These are phyloP conservation scores for Keithomyces neogunnii DNA, from an alignment of 2,329 filamentous ascomycete species.

Conservation along the genomic window DNA sequence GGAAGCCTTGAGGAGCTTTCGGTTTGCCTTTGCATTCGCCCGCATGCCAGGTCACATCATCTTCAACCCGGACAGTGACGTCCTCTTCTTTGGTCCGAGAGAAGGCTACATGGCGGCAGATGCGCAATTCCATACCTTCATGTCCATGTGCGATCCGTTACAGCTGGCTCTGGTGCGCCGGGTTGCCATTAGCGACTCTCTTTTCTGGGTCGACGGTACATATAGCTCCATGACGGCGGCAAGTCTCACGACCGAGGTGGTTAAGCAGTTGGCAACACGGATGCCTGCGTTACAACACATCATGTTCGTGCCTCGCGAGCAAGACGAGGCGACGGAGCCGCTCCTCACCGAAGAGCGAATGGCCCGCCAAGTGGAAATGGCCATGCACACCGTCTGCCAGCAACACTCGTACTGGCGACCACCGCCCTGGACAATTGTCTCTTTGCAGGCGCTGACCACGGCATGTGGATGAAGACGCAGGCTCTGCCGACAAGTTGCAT, in stretches of 20 bases:
- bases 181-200: conserved; percentile 36
- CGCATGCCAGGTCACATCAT: conserved; percentile 31
- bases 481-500: background rate
- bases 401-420: conserved; percentile 22
- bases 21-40: conserved; percentile 32
- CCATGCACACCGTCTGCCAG: conserved; percentile 23
- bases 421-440: conserved; percentile 29
- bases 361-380: conserved; percentile 26
- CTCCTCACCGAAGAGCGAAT: conserved; percentile 25
- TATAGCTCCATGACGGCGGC: conserved; percentile 31
- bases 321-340: conserved; percentile 22
- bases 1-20: conserved; percentile 33
- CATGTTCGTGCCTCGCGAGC: conserved; percentile 33
- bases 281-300: conserved; percentile 33
- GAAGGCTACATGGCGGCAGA: conserved; percentile 36
- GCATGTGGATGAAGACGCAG: conserved; percentile 5
- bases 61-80: conserved; percentile 32
- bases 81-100: conserved; percentile 39
- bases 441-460: conserved; percentile 6
- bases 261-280: conserved; percentile 27
- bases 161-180: conserved; percentile 33
- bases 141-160: conserved; percentile 30
- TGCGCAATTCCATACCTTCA: conserved; percentile 35
- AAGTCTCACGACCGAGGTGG: conserved; percentile 29
- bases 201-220: conserved; percentile 29